phyloP scores from a whole-genome alignment of 768 basidiomycete genomes.

The Leccinum rimulosum region DNA sequence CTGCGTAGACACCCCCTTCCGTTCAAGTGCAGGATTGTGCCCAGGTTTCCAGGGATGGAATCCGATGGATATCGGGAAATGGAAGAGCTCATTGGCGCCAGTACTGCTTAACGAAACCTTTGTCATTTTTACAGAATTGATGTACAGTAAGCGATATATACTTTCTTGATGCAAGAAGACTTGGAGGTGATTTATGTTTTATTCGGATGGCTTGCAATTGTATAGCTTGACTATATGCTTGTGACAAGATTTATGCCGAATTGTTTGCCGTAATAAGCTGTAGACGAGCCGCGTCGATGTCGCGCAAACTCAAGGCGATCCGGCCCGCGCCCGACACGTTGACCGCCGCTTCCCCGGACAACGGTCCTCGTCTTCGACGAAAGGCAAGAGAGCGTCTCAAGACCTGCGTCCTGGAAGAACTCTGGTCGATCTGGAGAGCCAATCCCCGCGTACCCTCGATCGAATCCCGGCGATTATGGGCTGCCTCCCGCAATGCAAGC shows the following conservation, averaged over 20 bases:
- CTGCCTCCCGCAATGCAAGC: constrained; percentile 18
- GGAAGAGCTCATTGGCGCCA: not conserved
- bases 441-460: constrained; percentile 30
- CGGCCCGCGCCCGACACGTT: not conserved
- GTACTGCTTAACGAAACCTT: not conserved
- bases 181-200: not conserved
- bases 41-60: too few relatives aligned
- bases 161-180: too few relatives aligned
- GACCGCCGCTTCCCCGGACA: not conserved
- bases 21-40: not conserved
- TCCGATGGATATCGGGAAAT: not conserved
- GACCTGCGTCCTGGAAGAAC: constrained; percentile 19
- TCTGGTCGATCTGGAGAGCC: constrained; percentile 29
- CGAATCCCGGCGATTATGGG: constrained; percentile 28
- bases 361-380: constrained; percentile 2
- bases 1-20: not conserved
- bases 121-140: too few relatives aligned
- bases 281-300: constrained; percentile 10
- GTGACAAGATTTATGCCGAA: too few relatives aligned
- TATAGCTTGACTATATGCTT: too few relatives aligned
- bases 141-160: too few relatives aligned
- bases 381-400: constrained; percentile 11
- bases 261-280: too few relatives aligned
- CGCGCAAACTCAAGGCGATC: constrained; percentile 5
- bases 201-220: too few relatives aligned